Conservation (phyloP, 805 yeast genomes). For the Cyberlindnera amylophila region DNA sequence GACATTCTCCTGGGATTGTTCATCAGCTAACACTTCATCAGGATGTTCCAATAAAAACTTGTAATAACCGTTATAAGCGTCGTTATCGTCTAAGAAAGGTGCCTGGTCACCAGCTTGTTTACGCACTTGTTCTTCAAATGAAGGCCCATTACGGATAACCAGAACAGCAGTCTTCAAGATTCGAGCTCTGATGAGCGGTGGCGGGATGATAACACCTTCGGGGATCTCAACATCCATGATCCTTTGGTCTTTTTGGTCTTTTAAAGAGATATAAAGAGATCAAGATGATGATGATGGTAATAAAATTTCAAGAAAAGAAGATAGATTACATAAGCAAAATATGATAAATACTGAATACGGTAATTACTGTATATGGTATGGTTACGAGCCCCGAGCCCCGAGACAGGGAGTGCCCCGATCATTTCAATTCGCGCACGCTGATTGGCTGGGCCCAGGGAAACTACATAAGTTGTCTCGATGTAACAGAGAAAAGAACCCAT, state of each 20-base stretch:
- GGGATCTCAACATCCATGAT: constrained; percentile 29
- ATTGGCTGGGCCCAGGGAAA: no score
- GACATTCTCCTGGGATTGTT: constrained; percentile 22
- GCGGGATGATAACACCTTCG: constrained; percentile 49
- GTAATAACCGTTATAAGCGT: constrained; percentile 60
- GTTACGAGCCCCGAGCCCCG: neutral
- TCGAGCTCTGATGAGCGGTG: constrained; percentile 44
- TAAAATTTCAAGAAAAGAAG: no score
- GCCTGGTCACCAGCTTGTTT: constrained; percentile 37
- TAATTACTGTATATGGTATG: neutral
- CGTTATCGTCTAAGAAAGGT: constrained; percentile 51
- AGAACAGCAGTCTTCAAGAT: constrained; percentile 72
- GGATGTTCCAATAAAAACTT: constrained; percentile 38
- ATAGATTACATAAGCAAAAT: no score
- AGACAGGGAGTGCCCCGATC: neutral
- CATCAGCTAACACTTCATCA: constrained; percentile 17
- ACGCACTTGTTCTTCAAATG: constrained; percentile 57
- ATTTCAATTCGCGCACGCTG: constrained; percentile 8
- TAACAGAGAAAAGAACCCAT: neutral
- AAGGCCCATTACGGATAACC: constrained; percentile 61
- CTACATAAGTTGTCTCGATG: no score
- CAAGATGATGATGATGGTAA: no score
- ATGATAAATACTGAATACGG: neutral
- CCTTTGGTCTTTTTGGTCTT: neutral
- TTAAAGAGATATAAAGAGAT: no score